Evolutionary conservation across 2,329 filamentous ascomycete genomes (phyloP).

Genomic region (Elsinoe batatas): DNA sequence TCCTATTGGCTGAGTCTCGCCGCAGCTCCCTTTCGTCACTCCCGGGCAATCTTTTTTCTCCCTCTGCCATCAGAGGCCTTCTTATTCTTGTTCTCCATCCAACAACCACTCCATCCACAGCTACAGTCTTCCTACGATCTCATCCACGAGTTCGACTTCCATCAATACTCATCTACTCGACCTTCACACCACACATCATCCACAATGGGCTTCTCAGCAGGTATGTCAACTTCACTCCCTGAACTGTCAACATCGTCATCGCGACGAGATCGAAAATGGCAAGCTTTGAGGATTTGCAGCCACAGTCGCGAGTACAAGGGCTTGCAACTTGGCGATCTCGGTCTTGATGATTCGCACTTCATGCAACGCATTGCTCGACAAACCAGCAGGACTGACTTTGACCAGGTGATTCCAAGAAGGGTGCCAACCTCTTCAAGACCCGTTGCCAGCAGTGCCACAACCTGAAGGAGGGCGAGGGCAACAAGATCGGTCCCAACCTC

Average conservation of each 20-base stretch:
- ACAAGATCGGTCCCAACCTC: constrained; percentile 97
- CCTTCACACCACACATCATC: constrained; percentile 14
- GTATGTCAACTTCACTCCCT: constrained; percentile 20
- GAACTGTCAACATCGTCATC: neutral
- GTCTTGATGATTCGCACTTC: neutral
- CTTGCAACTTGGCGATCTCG: neutral
- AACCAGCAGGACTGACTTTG: neutral
- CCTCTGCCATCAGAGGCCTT: constrained; percentile 9
- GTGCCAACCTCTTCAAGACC: constrained; percentile 98
- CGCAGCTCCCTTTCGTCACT: constrained; percentile 13
- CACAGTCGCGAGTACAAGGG: neutral
- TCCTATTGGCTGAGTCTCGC: neutral
- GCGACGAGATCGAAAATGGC: neutral
- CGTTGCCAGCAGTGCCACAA: constrained; percentile 98
- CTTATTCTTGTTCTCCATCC: constrained; percentile 8
- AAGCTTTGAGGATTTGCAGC: neutral
- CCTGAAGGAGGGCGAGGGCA: constrained; percentile 76
- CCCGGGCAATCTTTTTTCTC: constrained; percentile 16
- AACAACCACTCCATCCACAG: neutral
- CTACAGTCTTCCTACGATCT: neutral
- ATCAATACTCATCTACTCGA: constrained; percentile 9
- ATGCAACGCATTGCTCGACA: neutral
- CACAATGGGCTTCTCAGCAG: constrained; percentile 30
- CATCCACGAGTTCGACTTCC: neutral
- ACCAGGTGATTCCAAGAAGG: constrained; percentile 86